Base-by-base conservation (phyloP, 768 basidiomycete genomes). In the Pulveroboletus ravenelii region DNA sequence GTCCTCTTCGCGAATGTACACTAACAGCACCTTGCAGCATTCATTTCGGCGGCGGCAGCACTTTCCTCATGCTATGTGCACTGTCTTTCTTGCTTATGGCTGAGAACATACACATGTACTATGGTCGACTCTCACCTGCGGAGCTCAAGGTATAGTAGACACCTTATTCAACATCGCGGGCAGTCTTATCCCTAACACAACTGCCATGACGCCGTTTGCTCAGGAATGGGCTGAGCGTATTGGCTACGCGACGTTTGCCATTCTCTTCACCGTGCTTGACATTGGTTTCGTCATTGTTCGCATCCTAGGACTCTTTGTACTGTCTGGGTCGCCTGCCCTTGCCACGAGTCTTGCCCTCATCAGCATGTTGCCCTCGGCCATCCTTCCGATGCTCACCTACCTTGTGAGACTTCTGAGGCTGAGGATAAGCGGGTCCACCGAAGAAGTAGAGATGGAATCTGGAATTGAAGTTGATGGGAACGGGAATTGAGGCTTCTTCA, bases 51-150 rank as follows among this genome's bases (percentile, higher is more conserved):
- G 52, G 29, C 1, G 39, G 47, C 5, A 40, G 31, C 13, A 31
- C 30, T 43, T 45, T 58, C 27, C 42, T 62, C 45, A 57, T 38
- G 50, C 17, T 57, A 8, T 55, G 46, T 17, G 10, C 50, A 1
- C 35, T 63, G 29, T 53, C 38, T 6, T 55, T 64, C 20, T 29
- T 63, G 36, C 30, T 53, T 0, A 50, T 60, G 53, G 55, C 63
- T 0, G 62, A 65, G 47, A 55, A 30, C 10, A 54, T 60, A 9
- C 58, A 47, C 20, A 18, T 63, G 1, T 47, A 45, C 7, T 63
- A 64, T 18, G 58, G 51, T 46, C 52, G 63, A 41, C 56, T 65
- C 39, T 45, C 63, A 37, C 47, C 63, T 35, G n/a, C 29, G 1
- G 42, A 63, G 23, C 48, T 65, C 1, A 65, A 65, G 58, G 62